These are phyloP conservation scores for Trichoderma semiorbis DNA, from an alignment of 2,329 filamentous ascomycete genomes.

Conservation along the genomic window DNA sequence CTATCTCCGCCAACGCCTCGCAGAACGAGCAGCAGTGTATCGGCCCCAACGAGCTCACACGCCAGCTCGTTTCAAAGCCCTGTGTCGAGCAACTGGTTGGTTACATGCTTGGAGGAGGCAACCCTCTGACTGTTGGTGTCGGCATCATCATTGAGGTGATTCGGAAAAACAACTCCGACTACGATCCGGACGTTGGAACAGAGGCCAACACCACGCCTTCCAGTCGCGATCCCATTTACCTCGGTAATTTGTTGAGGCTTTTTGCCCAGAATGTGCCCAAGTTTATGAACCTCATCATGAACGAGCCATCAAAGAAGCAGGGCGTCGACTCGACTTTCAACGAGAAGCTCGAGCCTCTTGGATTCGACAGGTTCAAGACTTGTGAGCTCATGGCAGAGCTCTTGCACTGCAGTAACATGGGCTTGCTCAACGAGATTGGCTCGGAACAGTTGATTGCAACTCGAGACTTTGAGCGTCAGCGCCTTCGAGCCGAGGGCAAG, in stretches of 20 bases:
- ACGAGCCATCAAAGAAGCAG: conserved; percentile 68
- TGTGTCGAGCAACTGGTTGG: conserved; percentile 82
- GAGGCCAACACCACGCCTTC: conserved; percentile 77
- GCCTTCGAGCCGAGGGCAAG: conserved; percentile 71
- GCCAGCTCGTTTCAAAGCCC: conserved; percentile 82
- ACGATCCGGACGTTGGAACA: conserved; percentile 85
- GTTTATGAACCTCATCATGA: conserved; percentile 88
- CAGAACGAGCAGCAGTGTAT: conserved; percentile 99
- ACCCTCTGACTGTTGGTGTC: conserved; percentile 91
- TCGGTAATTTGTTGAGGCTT: conserved; percentile 81
- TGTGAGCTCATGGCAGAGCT: conserved; percentile 98
- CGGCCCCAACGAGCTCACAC: conserved; percentile 92
- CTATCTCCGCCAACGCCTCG: conserved; percentile 95
- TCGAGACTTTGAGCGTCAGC: conserved; percentile 77
- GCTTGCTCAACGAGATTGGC: conserved; percentile 83
- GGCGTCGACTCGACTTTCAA: conserved; percentile 85
- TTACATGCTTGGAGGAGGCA: conserved; percentile 91
- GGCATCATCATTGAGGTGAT: conserved; percentile 98
- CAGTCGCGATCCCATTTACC: conserved; percentile 87
- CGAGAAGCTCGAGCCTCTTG: conserved; percentile 84
- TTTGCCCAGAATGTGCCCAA: conserved; percentile 90
- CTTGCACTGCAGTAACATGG: conserved; percentile 98
- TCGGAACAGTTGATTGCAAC: conserved; percentile 81
- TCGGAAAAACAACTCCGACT: conserved; percentile 98
- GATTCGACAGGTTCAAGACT: conserved; percentile 97